Percentiles rank a stretch among this genome's conserved stretches.
These are phyloP conservation scores for Colletotrichum sp. DNA, from an alignment of 2,329 filamentous ascomycete genomes.

Conservation along the genomic window DNA sequence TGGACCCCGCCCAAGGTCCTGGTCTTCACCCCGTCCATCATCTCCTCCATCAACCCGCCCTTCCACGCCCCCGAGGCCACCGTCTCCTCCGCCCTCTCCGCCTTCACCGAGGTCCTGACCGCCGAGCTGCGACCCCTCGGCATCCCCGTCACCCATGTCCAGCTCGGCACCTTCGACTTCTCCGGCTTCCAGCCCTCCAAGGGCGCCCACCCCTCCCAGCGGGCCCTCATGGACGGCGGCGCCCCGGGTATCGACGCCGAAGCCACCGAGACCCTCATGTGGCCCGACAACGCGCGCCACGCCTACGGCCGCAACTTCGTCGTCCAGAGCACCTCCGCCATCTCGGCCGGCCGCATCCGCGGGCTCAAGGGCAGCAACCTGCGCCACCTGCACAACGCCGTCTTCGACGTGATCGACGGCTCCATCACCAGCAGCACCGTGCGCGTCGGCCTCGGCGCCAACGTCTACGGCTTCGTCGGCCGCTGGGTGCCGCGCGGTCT, in stretches of 20 bases:
- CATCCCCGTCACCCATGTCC: conserved; percentile 84
- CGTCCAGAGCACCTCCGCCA: conserved; percentile 58
- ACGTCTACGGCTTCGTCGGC: conserved; percentile 85
- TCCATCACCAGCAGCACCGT: conserved; percentile 67
- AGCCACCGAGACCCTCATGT: conserved; percentile 62
- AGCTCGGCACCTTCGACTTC: conserved; percentile 91
- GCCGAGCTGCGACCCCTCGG: conserved; percentile 78
- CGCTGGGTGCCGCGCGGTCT: conserved; percentile 77
- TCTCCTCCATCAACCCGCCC: conserved; percentile 78
- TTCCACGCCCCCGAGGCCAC: conserved; percentile 87
- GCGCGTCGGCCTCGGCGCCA: conserved; percentile 83
- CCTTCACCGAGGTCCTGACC: conserved; percentile 81
- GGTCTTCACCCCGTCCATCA: conserved; percentile 80
- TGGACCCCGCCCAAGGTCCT: conserved; percentile 69
- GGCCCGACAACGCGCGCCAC: conserved; percentile 66
- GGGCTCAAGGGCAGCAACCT: conserved; percentile 74
- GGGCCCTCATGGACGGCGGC: conserved; percentile 44
- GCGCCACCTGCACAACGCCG: conserved; percentile 80
- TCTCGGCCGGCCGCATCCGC: conserved; percentile 61
- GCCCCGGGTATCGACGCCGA: conserved; percentile 44
- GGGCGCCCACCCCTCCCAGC: conserved; percentile 38
- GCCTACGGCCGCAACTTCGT: conserved; percentile 69
- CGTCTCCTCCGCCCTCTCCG: conserved; percentile 84
- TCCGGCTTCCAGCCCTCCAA: conserved; percentile 64
- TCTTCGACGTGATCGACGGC: conserved; percentile 87